Conservation (phyloP, 2,329 filamentous ascomycete species). For the Malbranchea zuffiana region DNA sequence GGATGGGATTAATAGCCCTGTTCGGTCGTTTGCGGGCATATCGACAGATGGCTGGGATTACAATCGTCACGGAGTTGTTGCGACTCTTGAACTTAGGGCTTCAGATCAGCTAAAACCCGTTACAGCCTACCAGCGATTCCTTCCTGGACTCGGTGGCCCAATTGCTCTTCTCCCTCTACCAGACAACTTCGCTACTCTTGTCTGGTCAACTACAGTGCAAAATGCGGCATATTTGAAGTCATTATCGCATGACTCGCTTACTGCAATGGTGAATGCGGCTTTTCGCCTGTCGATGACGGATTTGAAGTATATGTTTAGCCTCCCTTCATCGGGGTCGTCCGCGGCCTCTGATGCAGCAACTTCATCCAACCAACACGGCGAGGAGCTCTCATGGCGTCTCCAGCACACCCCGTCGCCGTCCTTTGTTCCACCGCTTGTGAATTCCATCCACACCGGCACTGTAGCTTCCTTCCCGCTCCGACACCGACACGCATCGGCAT, state of each 20-base stretch:
- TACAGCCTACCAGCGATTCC: constrained; percentile 87
- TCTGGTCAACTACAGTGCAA: constrained; percentile 85
- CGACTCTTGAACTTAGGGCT: constrained; percentile 63
- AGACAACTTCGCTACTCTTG: constrained; percentile 68
- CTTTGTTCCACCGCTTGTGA: constrained; percentile 54
- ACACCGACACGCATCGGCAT: constrained; percentile 87
- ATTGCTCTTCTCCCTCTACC: constrained; percentile 86
- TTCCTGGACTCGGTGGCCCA: constrained; percentile 67
- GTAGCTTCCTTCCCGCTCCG: constrained; percentile 85
- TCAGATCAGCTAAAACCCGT: constrained; percentile 39
- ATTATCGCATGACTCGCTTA: constrained; percentile 60
- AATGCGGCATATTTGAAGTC: constrained; percentile 70
- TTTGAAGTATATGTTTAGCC: constrained; percentile 68
- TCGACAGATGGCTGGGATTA: constrained; percentile 88
- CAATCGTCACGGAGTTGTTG: constrained; percentile 77
- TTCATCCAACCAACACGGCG: constrained; percentile 42
- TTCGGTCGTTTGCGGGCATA: constrained; percentile 80
- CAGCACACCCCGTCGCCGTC: constrained; percentile 53
- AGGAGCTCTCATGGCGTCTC: constrained; percentile 77
- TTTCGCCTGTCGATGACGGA: constrained; percentile 75
- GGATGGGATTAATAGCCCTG: constrained; percentile 89
- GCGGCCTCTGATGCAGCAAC: constrained; percentile 13
- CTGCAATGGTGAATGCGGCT: constrained; percentile 82
- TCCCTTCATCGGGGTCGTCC: constrained; percentile 25
- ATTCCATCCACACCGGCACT: constrained; percentile 63